Evolutionary conservation across 306 rosid genomes (phyloP), one percentile per base, ranked within the genome.

Genomic region (Vigna radiata): DNA sequence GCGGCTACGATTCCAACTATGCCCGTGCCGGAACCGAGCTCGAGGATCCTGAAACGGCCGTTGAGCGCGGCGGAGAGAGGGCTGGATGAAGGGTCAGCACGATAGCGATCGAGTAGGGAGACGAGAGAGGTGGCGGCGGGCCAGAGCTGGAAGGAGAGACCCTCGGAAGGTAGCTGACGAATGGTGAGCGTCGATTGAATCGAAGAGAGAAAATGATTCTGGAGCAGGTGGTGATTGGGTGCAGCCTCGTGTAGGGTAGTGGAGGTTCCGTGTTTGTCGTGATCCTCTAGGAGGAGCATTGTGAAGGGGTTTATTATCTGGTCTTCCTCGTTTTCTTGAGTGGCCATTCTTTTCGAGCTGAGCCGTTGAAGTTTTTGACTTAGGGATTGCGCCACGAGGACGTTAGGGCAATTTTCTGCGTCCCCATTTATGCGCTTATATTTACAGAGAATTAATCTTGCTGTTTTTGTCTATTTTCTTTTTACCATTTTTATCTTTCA

Each of bases 1-100:
- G 96, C 97, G 19, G 99, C 97, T 36, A 91, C 91, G 11, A 95
- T 90, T 23, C 99, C 99, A 1, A 92, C 96, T 2, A 95, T 81
- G 25, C 97, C 99, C 5, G 99, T 95, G 44, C 99, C 99, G 33
- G 99, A 92, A 2, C 99, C 99, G 44, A 95, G 91, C 80, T 92
- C 97, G 17, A 95, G 90, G 79, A 95, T 80, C 10, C 76, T 85
- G 8, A 79, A 77, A 3, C 75, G 85, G 55, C 21, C 63, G 9
- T 18, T 10, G 54, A 92, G 82, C 3, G 86, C 70, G 72, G 90
- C 69, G 15, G 82, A 71, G 79, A 95, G 91, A 17, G 97, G 97
- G 68, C 90, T 86, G 1, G 44, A 47, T 75, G 47, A 15, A 12
- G 97, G 89, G 64, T 88, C 44, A 17, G 68, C 17, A 43, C 93